These are phyloP conservation scores for Trametes meyenii DNA, from an alignment of 768 basidiomycete genomes.

Conservation along the genomic window DNA sequence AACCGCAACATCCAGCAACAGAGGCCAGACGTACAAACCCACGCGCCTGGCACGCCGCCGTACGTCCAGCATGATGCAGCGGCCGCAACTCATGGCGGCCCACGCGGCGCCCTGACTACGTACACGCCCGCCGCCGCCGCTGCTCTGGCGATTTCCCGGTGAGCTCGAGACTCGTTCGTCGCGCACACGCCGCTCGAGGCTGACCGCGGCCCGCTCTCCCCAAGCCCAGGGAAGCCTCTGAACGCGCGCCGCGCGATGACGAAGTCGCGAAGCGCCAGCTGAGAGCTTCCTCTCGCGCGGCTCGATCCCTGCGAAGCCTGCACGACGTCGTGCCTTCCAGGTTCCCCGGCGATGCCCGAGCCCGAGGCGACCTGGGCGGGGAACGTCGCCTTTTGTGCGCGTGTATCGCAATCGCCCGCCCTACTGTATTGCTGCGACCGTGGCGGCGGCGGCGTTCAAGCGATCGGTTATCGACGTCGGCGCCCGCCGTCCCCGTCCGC, in stretches of 20 bases:
- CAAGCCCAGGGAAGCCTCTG: conserved; percentile 2
- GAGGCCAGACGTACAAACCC: neutral
- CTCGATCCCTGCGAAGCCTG: no score
- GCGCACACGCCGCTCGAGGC: conserved; percentile 12
- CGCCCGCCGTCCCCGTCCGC: neutral
- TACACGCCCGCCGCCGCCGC: neutral
- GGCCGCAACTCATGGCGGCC: neutral
- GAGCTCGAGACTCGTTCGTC: neutral
- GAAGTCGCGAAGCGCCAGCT: conserved; percentile 15
- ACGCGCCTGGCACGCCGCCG: neutral
- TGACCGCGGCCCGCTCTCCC: conserved; percentile 13
- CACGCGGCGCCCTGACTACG: conserved; percentile 10
- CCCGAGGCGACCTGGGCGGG: neutral
- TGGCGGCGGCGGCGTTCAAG: neutral
- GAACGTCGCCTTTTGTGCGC: neutral
- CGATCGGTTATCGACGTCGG: neutral
- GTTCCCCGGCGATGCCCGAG: conserved; percentile 6
- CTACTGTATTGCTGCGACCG: no score
- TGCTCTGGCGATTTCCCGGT: neutral
- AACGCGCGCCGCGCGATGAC: neutral
- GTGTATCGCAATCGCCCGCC: neutral
- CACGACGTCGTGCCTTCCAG: no score
- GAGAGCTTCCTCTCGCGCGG: neutral
- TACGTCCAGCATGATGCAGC: no score
- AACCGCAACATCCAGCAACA: conserved; percentile 2